Evolutionary conservation across 495 filamentous ascomycete species (phyloP).

Genomic region (Bacidia gigantensis): DNA sequence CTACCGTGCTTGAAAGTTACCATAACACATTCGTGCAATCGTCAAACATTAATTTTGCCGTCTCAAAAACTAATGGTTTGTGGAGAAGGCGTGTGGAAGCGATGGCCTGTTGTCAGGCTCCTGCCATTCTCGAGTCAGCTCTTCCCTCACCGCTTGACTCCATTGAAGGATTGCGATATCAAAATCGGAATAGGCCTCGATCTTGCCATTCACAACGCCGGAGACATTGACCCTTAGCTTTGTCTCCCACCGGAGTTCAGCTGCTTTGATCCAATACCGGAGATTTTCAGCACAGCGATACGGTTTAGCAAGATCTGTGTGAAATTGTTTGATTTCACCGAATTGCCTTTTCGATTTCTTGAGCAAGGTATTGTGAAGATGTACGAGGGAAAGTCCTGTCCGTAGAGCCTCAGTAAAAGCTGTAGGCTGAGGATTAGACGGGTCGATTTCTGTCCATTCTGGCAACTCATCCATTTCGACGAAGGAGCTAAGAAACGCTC

Average conservation of each 20-base stretch:
- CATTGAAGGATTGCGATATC: constrained; percentile 68
- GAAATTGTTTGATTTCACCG: constrained; percentile 78
- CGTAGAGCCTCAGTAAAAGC: constrained; percentile 59
- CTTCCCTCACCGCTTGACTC: constrained; percentile 62
- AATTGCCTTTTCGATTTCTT: constrained; percentile 74
- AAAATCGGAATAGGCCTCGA: constrained; percentile 61
- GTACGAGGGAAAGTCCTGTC: constrained; percentile 68
- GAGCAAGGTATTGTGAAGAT: constrained; percentile 78
- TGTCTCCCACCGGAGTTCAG: constrained; percentile 86
- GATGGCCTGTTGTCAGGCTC: constrained; percentile 11
- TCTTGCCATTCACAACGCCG: constrained; percentile 61
- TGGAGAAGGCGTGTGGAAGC: background rate
- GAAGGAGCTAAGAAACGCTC: constrained; percentile 52
- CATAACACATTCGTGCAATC: background rate
- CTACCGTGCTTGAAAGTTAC: background rate
- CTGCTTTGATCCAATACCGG: constrained; percentile 89
- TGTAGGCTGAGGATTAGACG: constrained; percentile 45
- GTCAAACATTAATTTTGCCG: background rate
- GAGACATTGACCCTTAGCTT: constrained; percentile 74
- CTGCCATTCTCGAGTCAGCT: constrained; percentile 52
- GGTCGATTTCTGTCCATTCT: constrained; percentile 49
- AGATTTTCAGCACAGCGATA: constrained; percentile 91
- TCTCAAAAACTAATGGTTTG: background rate
- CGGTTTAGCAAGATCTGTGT: constrained; percentile 82
- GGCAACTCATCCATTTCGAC: constrained; percentile 50